Evolutionary conservation across 768 basidiomycete species (phyloP), one percentile per base, ranked within the genome.

Genomic region (Pleurotus ostreatus): DNA sequence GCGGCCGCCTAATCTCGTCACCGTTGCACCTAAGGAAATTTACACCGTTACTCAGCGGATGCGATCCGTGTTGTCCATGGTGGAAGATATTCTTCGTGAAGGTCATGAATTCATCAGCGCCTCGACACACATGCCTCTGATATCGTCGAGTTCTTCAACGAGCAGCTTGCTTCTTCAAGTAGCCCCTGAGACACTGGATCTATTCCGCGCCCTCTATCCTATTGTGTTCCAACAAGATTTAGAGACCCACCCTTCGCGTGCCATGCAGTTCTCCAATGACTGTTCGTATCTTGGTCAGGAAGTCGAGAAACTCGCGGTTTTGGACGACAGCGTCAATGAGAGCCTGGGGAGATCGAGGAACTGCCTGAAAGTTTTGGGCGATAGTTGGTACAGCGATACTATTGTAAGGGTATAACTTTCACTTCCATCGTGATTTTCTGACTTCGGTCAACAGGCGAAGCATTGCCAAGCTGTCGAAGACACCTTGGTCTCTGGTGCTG

Each of bases 181-280:
- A 1, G 79, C 86, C 15, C 73, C 83, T 2, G 78, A 86, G 15
- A 76, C 85, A 2, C 74, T 96, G 55, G 93, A 95, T 54, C 72
- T 97, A 7, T 89, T 85, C 70, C 80, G 88, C 44, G 90, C 91
- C 1, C 67, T 97, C 22, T 84, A 89, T 65, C 92, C 92, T 11
- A 77, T 89, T 38, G 76, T 77, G 34, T 83, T 83, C 57, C 68
- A 74, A 0, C 62, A 73, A 38, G 71, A 75, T 45, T 68, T 89
- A 26, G 65, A 65, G 20, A 68, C 75, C 38, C 72, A 78, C 0
- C 72, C 85, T 8, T 82, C 81, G 16, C 70, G 75, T 23, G 74
- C 79, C 1, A 85, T 96, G 79, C 81, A 83, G 48, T 88, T 88
- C 66, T 85, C 90, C 15, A 97, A 97, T 66, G 88, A 95, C 59